Conservation (phyloP, 164 flowering plant species). For the Macadamia tetraphylla region DNA sequence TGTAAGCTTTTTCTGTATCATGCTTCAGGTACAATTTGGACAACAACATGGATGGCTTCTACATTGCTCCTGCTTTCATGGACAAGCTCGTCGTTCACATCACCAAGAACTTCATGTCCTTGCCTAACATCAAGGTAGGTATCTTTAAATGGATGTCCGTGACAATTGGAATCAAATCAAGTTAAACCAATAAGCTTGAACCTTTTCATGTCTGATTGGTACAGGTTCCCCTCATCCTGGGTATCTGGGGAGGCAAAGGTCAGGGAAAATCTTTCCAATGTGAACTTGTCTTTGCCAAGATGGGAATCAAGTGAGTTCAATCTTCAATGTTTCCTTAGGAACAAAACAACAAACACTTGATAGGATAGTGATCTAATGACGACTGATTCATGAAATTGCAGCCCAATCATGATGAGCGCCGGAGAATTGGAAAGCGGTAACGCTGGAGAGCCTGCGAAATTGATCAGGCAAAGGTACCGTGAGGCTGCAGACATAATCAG, state of each 20-base stretch:
- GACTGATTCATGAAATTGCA: conserved; percentile 12
- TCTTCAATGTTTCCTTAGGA: too few species aligned
- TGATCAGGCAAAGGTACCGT: conserved; percentile 45
- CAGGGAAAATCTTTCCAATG: conserved; percentile 68
- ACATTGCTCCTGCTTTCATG: conserved; percentile 67
- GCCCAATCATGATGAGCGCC: conserved; percentile 50
- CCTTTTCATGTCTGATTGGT: neutral
- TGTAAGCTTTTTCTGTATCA: too few species aligned
- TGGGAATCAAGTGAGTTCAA: conserved; percentile 40
- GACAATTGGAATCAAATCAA: neutral
- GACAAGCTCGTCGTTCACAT: conserved; percentile 61
- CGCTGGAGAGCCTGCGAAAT: conserved; percentile 46
- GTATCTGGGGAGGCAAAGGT: conserved; percentile 66
- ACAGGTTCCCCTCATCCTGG: conserved; percentile 57
- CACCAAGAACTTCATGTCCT: conserved; percentile 47
- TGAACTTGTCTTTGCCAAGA: conserved; percentile 54
- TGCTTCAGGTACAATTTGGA: conserved; percentile 37
- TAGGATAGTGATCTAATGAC: too few species aligned
- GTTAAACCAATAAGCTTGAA: neutral
- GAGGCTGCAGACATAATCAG: conserved; percentile 44
- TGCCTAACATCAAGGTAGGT: conserved; percentile 56
- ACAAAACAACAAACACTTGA: too few species aligned
- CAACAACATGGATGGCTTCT: conserved; percentile 47
- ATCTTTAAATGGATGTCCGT: neutral
- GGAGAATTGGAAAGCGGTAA: conserved; percentile 52